Evolutionary conservation across 352 stramenopile species (phyloP).

Genomic region (Saprolegnia parasitica): DNA sequence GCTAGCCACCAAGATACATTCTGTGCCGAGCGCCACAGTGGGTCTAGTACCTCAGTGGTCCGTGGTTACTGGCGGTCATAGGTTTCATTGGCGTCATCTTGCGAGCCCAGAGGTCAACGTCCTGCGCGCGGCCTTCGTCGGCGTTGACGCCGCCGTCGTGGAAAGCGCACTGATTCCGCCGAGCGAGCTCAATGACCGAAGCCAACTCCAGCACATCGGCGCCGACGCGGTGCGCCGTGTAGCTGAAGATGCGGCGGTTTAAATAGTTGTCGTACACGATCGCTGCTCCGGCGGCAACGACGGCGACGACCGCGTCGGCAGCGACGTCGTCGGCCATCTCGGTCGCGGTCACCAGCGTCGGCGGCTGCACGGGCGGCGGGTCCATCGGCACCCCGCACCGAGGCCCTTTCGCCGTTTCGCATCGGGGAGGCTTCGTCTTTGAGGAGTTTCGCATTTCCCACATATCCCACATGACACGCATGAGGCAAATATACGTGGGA

Average conservation of each 20-base stretch:
- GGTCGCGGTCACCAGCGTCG: background rate
- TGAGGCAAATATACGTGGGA: background rate
- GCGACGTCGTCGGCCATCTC: conserved; percentile 16
- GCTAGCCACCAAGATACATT: background rate
- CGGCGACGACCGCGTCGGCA: background rate
- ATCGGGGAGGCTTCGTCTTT: background rate
- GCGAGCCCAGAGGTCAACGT: background rate
- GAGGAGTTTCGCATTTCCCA: background rate
- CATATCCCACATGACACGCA: background rate
- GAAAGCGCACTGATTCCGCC: conserved; percentile 3
- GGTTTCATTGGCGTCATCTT: conserved; percentile 7
- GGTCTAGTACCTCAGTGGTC: conserved; percentile 6
- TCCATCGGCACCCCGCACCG: background rate
- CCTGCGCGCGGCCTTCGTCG: background rate
- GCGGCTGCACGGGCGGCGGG: too few species aligned
- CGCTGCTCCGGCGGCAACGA: background rate
- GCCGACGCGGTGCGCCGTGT: conserved; percentile 2
- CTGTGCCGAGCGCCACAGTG: background rate
- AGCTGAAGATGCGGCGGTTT: conserved; percentile 10
- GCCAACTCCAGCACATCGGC: conserved; percentile 2
- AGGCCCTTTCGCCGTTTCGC: background rate
- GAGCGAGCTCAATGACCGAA: conserved; percentile 1
- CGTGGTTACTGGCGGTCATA: background rate
- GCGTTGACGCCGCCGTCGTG: background rate
- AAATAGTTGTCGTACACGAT: conserved; percentile 28